Conservation (phyloP, 2,329 filamentous ascomycete species). For the Zelopaecilomyces penicillatus region DNA sequence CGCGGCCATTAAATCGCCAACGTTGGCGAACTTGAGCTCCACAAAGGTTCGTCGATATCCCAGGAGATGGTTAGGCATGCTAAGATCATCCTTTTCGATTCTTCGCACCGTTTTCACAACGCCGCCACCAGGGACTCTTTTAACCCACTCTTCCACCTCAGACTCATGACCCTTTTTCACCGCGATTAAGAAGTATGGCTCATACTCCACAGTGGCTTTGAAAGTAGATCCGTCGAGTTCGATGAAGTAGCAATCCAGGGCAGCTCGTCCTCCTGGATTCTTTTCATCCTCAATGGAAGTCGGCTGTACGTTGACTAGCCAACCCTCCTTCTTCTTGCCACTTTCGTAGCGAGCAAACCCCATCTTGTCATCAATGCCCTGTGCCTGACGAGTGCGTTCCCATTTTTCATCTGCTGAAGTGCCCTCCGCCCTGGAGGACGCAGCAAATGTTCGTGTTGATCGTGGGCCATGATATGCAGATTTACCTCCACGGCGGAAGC, state of each 20-base stretch:
- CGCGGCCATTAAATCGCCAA: conserved; percentile 76
- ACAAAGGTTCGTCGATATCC: conserved; percentile 86
- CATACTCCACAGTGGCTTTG: conserved; percentile 93
- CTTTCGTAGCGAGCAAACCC: conserved; percentile 89
- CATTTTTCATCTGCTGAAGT: conserved; percentile 90
- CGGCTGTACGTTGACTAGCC: conserved; percentile 92
- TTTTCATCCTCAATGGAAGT: conserved; percentile 82
- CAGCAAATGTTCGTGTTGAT: conserved; percentile 68
- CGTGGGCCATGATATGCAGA: conserved; percentile 60
- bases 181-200: conserved; percentile 91
- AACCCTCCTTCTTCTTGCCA: conserved; percentile 72
- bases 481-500: conserved; percentile 61
- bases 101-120: conserved; percentile 69
- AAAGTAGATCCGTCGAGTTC: conserved; percentile 82
- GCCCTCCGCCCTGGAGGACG: conserved; percentile 68
- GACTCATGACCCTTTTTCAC: conserved; percentile 80
- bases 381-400: conserved; percentile 73
- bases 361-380: conserved; percentile 90
- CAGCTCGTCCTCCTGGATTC: conserved; percentile 74
- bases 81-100: conserved; percentile 86
- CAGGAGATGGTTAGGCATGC: conserved; percentile 90
- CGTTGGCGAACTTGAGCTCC: conserved; percentile 79
- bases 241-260: conserved; percentile 95
- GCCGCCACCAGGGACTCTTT: conserved; percentile 69
- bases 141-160: conserved; percentile 93